Evolutionary conservation across 768 basidiomycete species (phyloP).

Genomic region (Leucocoprinus leucothites): DNA sequence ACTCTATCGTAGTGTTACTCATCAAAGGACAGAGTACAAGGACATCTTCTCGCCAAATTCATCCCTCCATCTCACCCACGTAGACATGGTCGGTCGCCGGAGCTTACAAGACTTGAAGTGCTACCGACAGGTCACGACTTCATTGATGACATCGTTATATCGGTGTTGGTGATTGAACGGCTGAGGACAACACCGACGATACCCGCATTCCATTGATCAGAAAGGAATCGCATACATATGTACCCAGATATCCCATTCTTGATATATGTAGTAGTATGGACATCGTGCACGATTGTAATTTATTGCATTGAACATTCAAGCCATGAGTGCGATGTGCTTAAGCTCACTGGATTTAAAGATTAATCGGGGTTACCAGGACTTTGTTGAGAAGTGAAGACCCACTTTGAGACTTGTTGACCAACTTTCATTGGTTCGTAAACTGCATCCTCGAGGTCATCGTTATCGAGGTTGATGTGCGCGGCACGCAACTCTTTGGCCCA

Average conservation of each 20-base stretch:
- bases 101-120: conserved; percentile 34
- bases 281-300: conserved; percentile 6
- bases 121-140: conserved; percentile 35
- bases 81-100: conserved; percentile 29
- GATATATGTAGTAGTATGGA: conserved; percentile 1
- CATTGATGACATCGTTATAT: conserved; percentile 41
- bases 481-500: conserved; percentile 45
- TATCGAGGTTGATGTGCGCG: conserved; percentile 33
- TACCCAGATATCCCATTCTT: neutral
- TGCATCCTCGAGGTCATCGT: conserved; percentile 37
- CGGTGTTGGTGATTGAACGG: conserved; percentile 37
- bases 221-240: conserved; percentile 12
- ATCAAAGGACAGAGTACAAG: conserved; percentile 31
- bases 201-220: conserved; percentile 15
- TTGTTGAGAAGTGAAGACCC: conserved; percentile 20
- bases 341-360: conserved; percentile 53
- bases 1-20: conserved; percentile 33
- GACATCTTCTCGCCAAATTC: conserved; percentile 35
- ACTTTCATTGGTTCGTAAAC: conserved; percentile 78
- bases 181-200: conserved; percentile 34
- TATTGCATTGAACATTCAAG: conserved; percentile 31
- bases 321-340: conserved; percentile 78
- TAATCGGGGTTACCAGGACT: conserved; percentile 1
- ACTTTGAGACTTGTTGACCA: conserved; percentile 86
- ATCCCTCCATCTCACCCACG: conserved; percentile 31